Evolutionary conservation across 2,329 filamentous ascomycete genomes (phyloP).

Genomic region (Colletotrichum kahawae): DNA sequence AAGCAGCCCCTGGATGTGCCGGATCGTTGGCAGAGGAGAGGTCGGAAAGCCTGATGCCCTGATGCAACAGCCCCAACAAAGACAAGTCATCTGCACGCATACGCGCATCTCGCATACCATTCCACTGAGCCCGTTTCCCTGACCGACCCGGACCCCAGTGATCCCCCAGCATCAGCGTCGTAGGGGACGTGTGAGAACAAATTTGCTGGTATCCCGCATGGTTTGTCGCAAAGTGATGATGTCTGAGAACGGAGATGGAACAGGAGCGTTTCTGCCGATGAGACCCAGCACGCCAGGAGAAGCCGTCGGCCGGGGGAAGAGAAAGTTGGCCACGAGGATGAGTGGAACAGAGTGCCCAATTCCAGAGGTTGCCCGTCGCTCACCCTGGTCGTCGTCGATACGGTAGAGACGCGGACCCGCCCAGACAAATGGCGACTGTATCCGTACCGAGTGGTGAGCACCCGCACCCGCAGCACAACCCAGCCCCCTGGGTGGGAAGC

Average conservation of each 20-base stretch:
- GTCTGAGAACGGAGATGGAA: not conserved
- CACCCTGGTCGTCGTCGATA: conserved; percentile 16
- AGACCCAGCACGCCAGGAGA: conserved; percentile 17
- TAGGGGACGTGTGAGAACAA: not conserved
- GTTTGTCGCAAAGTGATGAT: not conserved
- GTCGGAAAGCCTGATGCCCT: not conserved
- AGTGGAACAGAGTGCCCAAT: conserved; percentile 19
- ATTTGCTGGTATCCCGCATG: not conserved
- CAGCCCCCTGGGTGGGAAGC: conserved; percentile 8
- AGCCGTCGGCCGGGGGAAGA: conserved; percentile 15
- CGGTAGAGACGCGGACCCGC: conserved; percentile 19
- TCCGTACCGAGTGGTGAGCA: not conserved
- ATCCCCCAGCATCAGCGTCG: not conserved
- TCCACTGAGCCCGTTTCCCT: not conserved
- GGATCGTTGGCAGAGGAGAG: not conserved
- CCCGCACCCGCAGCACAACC: not conserved
- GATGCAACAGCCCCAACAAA: conserved; percentile 7
- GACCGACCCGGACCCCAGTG: not conserved
- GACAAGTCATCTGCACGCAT: conserved; percentile 19
- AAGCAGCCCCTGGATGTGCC: not conserved
- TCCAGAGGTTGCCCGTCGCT: conserved; percentile 8
- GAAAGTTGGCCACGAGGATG: conserved; percentile 9
- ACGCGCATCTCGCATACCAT: not conserved
- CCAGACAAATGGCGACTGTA: conserved; percentile 1
- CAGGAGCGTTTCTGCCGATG: not conserved